Evolutionary conservation across 257 asterid genomes (phyloP).

Genomic region (Rubia yunnanensis): DNA sequence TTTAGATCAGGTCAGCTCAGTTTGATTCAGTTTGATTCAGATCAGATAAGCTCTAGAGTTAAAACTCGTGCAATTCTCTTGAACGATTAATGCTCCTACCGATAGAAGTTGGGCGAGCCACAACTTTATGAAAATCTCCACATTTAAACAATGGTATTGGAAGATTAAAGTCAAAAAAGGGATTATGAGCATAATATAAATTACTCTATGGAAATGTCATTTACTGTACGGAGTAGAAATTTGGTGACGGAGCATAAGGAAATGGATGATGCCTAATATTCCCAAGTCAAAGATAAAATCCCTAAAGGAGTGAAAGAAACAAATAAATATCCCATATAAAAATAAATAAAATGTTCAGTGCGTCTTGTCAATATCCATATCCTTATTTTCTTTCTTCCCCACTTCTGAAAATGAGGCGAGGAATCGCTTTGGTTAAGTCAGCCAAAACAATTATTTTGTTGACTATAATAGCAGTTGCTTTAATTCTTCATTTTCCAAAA

Average conservation of each 20-base stretch:
- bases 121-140: no score
- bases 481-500: no score
- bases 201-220: no score
- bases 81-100: no score
- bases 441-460: not conserved
- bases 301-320: not conserved
- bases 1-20: no score
- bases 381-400: not conserved
- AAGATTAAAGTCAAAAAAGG: no score
- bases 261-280: not conserved
- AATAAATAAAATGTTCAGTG: not conserved
- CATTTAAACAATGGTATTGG: no score
- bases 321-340: not conserved
- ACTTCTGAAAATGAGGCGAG: not conserved
- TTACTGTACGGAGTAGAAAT: not conserved
- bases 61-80: no score
- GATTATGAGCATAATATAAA: not conserved
- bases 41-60: no score
- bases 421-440: not conserved
- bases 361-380: not conserved
- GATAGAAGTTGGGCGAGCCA: no score
- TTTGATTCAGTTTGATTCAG: no score
- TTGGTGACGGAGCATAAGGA: not conserved
- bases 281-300: not conserved
- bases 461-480: not conserved